A percentile compares a stretch with the other conserved stretches of the same genome.
Evolutionary conservation across 2,329 filamentous ascomycete genomes (phyloP).

Genomic region (Gyromitra esculenta): DNA sequence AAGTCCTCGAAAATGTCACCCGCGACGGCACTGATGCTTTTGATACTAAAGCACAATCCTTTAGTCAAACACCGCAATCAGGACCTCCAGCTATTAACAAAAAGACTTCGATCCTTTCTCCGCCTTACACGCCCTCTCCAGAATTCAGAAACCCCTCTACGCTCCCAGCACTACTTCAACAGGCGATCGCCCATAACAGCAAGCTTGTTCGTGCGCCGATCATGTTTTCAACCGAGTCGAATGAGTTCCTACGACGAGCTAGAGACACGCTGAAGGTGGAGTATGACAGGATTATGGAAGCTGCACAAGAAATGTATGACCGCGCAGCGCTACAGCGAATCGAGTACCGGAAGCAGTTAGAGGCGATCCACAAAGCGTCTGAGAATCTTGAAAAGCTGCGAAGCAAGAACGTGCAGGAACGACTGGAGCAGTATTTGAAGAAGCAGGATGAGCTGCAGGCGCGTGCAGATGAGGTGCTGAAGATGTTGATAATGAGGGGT

Average conservation of each 20-base stretch:
- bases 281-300: conserved; percentile 51
- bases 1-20: conserved; percentile 31
- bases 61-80: background rate
- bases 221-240: conserved; percentile 51
- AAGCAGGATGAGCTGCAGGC: conserved; percentile 53
- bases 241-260: conserved; percentile 46
- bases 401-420: conserved; percentile 36
- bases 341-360: conserved; percentile 52
- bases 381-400: conserved; percentile 37
- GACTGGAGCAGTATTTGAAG: conserved; percentile 46
- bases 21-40: background rate
- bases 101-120: conserved; percentile 41
- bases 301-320: conserved; percentile 53
- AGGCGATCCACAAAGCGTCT: conserved; percentile 44
- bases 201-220: conserved; percentile 39
- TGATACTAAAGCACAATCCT: background rate
- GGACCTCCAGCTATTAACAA: conserved; percentile 27
- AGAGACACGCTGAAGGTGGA: conserved; percentile 52
- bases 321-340: conserved; percentile 52
- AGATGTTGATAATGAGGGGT: conserved; percentile 44
- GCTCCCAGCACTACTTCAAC: conserved; percentile 37
- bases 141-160: conserved; percentile 40
- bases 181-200: conserved; percentile 11
- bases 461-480: conserved; percentile 51
- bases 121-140: conserved; percentile 39